phyloP scores from a whole-genome alignment of 2,329 filamentous ascomycete species.

The Simplicillium sp. region DNA sequence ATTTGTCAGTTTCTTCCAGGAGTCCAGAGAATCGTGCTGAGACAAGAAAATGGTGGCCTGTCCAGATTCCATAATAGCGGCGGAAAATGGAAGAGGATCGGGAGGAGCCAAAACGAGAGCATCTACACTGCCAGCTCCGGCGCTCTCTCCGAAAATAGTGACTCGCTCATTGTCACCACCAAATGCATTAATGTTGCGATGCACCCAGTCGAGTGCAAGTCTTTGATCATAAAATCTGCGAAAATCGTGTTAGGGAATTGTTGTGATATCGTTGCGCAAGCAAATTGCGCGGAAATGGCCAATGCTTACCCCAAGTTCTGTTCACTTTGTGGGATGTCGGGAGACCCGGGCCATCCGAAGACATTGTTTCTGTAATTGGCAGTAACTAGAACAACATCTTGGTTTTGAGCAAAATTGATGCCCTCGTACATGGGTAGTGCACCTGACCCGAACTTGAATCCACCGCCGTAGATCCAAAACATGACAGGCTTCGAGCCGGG shows the following conservation, averaged over 20 bases:
- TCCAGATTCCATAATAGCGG: constrained; percentile 17
- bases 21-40: not conserved
- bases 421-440: constrained; percentile 28
- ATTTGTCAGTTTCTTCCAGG: constrained; percentile 10
- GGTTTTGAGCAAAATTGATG: constrained; percentile 24
- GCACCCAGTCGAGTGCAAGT: constrained; percentile 48
- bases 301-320: constrained; percentile 14
- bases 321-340: constrained; percentile 9
- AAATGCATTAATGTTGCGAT: constrained; percentile 52
- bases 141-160: constrained; percentile 50
- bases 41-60: constrained; percentile 6
- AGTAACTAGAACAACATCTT: constrained; percentile 36
- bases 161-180: constrained; percentile 53
- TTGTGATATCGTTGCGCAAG: not conserved
- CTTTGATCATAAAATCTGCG: constrained; percentile 35
- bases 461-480: constrained; percentile 34
- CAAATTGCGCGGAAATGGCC: no score
- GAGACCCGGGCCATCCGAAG: constrained; percentile 28
- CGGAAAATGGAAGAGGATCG: constrained; percentile 16
- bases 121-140: constrained; percentile 44
- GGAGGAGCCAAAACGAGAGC: constrained; percentile 15
- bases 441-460: constrained; percentile 24
- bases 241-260: constrained; percentile 1
- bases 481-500: constrained; percentile 27
- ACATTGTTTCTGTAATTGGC: constrained; percentile 34